These are phyloP conservation scores for Dissophora globulifera DNA, from an alignment of 192 early-diverging fungal species.

Conservation along the genomic window DNA sequence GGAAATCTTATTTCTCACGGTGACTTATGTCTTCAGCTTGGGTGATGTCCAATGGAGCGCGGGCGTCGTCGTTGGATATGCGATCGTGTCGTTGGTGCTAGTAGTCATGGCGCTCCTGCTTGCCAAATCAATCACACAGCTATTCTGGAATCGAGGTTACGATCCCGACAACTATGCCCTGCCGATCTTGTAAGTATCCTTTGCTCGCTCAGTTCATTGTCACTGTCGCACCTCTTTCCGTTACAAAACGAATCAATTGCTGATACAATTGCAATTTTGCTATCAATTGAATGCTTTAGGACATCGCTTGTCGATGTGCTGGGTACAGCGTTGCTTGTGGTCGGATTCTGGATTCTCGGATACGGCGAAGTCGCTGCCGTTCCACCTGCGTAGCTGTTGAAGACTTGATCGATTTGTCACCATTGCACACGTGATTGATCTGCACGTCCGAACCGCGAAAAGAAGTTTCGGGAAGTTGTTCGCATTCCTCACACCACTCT, in stretches of 20 bases:
- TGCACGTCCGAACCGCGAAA: background rate
- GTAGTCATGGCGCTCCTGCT: slow-evolving; percentile 65
- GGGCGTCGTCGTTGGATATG: slow-evolving; percentile 3
- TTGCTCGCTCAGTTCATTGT: too few relatives aligned
- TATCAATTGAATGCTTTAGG: slow-evolving; percentile 53
- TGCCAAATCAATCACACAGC: slow-evolving; percentile 63
- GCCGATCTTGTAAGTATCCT: slow-evolving; percentile 65
- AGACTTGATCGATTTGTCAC: too few relatives aligned
- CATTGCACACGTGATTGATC: slow-evolving; percentile 3
- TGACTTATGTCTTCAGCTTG: slow-evolving; percentile 21
- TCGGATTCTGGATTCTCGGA: slow-evolving; percentile 42
- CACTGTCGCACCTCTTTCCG: too few relatives aligned
- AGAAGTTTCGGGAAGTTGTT: background rate
- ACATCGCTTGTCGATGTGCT: slow-evolving; percentile 80
- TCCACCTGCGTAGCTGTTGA: too few relatives aligned
- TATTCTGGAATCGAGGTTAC: slow-evolving; percentile 75
- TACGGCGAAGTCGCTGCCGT: slow-evolving; percentile 16
- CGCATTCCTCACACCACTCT: background rate
- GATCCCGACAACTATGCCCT: slow-evolving; percentile 82
- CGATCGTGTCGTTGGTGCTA: slow-evolving; percentile 16
- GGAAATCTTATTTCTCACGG: slow-evolving; percentile 66
- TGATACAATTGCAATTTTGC: background rate
- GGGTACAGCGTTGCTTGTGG: slow-evolving; percentile 70
- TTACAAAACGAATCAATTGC: too few relatives aligned
- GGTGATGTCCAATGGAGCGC: slow-evolving; percentile 37